These are phyloP conservation scores for Pseudogymnoascus sp. DNA, from an alignment of 2,329 filamentous ascomycete genomes.

Conservation along the genomic window DNA sequence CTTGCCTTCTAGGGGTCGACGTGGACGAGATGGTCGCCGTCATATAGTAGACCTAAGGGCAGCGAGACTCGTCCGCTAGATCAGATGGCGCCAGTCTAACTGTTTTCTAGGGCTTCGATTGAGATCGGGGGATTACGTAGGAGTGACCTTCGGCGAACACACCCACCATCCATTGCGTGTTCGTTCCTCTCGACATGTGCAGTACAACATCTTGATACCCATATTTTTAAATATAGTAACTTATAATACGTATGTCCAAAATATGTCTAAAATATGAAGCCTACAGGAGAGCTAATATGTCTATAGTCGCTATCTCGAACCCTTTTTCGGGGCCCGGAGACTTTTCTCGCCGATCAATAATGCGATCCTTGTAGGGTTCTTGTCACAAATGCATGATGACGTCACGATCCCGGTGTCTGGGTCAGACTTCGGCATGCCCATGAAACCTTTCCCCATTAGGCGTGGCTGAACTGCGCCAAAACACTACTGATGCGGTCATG, in stretches of 20 bases:
- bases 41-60: neutral
- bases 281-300: neutral
- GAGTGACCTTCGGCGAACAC: neutral
- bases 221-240: neutral
- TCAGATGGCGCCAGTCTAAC: neutral
- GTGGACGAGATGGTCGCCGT: slow-evolving; percentile 44
- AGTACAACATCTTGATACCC: neutral
- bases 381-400: neutral
- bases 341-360: neutral
- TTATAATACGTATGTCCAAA: neutral
- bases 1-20: slow-evolving; percentile 30
- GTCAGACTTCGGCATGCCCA: neutral
- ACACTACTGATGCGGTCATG: slow-evolving; percentile 2
- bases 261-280: neutral
- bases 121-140: slow-evolving; percentile 6
- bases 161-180: neutral
- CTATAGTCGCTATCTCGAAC: neutral
- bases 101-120: neutral
- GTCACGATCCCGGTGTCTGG: neutral
- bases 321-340: neutral
- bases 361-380: neutral
- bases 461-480: neutral
- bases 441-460: neutral
- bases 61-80: neutral
- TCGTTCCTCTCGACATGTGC: neutral